Evolutionary conservation across 2,329 filamentous ascomycete species (phyloP).

Genomic region (Aspergillus sp.): DNA sequence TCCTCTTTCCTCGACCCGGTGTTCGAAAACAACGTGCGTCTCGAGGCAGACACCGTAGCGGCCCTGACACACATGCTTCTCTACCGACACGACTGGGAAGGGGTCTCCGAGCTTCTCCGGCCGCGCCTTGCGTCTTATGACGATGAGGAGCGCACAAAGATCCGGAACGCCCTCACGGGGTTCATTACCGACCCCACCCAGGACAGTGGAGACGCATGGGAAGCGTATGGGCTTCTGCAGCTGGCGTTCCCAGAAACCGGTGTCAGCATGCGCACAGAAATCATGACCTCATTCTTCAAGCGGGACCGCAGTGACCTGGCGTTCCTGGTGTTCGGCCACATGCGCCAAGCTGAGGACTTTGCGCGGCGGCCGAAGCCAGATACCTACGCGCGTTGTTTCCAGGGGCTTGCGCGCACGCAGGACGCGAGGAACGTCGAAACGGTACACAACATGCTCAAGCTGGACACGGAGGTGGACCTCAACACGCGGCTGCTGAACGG

Average conservation of each 20-base stretch:
- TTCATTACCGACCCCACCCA: conserved; percentile 64
- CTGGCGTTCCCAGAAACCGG: conserved; percentile 62
- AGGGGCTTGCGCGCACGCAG: conserved; percentile 63
- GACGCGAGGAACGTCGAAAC: conserved; percentile 67
- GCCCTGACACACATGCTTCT: conserved; percentile 72
- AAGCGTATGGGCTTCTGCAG: conserved; percentile 58
- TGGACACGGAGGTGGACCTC: conserved; percentile 77
- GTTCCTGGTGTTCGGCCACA: conserved; percentile 82
- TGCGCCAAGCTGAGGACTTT: conserved; percentile 71
- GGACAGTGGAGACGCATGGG: conserved; percentile 62
- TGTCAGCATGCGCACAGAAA: conserved; percentile 60
- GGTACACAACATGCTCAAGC: conserved; percentile 90
- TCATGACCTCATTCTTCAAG: conserved; percentile 81
- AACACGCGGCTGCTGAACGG: conserved; percentile 76
- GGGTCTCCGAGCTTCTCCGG: conserved; percentile 79
- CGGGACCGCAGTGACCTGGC: conserved; percentile 81
- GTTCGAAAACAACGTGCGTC: conserved; percentile 64
- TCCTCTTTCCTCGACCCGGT: conserved; percentile 70
- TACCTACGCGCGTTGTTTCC: conserved; percentile 75
- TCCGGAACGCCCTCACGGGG: conserved; percentile 63
- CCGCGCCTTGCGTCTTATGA: conserved; percentile 50
- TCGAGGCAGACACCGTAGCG: conserved; percentile 73
- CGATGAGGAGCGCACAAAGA: conserved; percentile 60
- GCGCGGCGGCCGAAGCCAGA: conserved; percentile 65
- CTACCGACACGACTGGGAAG: conserved; percentile 70